Percentiles rank a stretch among this genome's conserved stretches.
Conservation (phyloP, 257 asterid genomes). For the Solanum chilense region DNA sequence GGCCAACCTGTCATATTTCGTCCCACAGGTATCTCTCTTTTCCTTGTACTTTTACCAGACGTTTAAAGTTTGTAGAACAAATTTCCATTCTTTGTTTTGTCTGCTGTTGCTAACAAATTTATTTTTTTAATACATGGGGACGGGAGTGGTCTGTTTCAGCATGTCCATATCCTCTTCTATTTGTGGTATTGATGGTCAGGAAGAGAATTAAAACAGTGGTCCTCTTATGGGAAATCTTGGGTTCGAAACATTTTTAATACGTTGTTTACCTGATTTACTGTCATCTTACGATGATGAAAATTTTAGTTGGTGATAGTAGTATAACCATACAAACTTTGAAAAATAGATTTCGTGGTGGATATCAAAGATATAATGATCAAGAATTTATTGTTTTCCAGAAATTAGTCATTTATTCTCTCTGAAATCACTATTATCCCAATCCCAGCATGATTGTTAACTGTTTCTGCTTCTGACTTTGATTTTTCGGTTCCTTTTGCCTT, state of each 20-base stretch:
- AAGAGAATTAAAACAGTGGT: background rate
- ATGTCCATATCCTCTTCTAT: background rate
- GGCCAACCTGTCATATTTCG: slow-evolving; percentile 66
- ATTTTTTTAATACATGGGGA: background rate
- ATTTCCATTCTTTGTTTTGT: background rate
- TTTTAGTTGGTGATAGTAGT: background rate
- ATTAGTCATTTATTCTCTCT: background rate
- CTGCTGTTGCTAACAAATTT: background rate
- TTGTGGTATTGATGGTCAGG: background rate
- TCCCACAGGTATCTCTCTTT: slow-evolving; percentile 53
- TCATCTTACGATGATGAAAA: background rate
- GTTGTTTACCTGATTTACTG: background rate
- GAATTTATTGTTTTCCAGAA: background rate
- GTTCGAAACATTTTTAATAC: background rate
- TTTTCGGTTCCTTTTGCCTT: background rate
- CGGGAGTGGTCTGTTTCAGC: background rate
- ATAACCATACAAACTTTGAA: background rate
- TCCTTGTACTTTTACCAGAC: background rate
- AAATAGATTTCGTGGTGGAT: background rate
- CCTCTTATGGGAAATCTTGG: background rate
- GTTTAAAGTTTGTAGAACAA: background rate
- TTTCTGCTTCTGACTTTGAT: background rate
- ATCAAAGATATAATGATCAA: background rate
- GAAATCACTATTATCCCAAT: background rate
- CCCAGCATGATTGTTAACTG: background rate